Base-by-base conservation (phyloP, 2,329 filamentous ascomycete species). In the Colletotrichum sp. region DNA sequence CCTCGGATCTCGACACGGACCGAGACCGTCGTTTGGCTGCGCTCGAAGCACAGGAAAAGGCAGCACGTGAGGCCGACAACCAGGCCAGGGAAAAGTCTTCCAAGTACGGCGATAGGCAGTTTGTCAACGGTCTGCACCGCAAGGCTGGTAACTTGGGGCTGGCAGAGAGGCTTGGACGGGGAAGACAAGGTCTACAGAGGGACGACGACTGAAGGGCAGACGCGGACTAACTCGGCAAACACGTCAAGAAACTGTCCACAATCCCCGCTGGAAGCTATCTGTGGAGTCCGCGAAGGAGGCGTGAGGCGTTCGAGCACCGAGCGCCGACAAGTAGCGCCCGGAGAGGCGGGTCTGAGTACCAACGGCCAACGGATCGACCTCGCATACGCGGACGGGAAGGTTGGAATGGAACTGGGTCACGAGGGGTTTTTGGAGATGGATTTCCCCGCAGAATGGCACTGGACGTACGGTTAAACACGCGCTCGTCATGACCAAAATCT, bases 1-100 rank as follows among this genome's bases (percentile, higher is more conserved):
- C 94, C 6, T 89, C 88, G 2, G 91, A 93, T 13, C 87, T 98
- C 64, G 94, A 96, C 79, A 82, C 87, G n/a, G 92, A 94, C 79
- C 92, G 95, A 36, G 91, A 91, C 78, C 89, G 90, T 75, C 91
- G 95, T 28, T 86, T 98, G 12, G 90, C 91, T 0, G 91, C 92
- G 2, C 86, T 96, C 21, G 92, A 91, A 28, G 90, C 92, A 78
- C 89, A 89, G 76, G 95, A 98, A 79, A 89, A 90, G 65, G 87
- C 87, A 21, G 90, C 92, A 60, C 88, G 89, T 15, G 92, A 95
- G 76, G 90, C 91, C 1, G 95, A 98, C 70, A 92, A 95, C 34
- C 86, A 83, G 76, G 90, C 90, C 26, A 88, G 94, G 72, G 88
- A 88, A 64, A 86, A 87, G n/a, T 90, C 90, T 16, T 88, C 89